phyloP scores from a whole-genome alignment of 768 basidiomycete species.

The Tubosaeta sp. region DNA sequence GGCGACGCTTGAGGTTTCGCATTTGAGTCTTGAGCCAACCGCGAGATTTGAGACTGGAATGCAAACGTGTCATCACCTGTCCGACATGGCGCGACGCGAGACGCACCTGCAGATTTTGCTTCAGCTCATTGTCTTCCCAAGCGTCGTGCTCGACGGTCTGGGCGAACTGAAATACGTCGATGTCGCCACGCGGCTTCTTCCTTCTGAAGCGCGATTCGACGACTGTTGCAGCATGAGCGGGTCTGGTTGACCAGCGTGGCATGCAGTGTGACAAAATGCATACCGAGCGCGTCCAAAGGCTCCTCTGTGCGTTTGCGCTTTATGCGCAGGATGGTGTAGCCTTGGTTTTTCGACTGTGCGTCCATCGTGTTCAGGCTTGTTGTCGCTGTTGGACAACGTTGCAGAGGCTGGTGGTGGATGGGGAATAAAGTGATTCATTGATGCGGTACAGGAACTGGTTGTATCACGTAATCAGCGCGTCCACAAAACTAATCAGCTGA shows the following conservation, averaged over 20 bases:
- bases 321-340: slow-evolving; percentile 74
- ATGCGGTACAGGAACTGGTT: neutral
- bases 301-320: slow-evolving; percentile 82
- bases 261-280: slow-evolving; percentile 19
- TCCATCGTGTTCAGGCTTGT: slow-evolving; percentile 16
- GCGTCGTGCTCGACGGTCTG: slow-evolving; percentile 68
- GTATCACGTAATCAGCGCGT: slow-evolving; percentile 15
- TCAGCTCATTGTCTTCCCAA: slow-evolving; percentile 58
- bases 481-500: neutral
- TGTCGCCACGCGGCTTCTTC: slow-evolving; percentile 54
- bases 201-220: slow-evolving; percentile 57
- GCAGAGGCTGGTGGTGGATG: neutral
- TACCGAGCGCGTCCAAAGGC: slow-evolving; percentile 77
- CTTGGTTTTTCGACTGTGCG: slow-evolving; percentile 26
- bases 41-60: slow-evolving; percentile 53
- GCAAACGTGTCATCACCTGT: neutral
- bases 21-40: slow-evolving; percentile 40
- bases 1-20: slow-evolving; percentile 12
- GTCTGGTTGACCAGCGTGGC: slow-evolving; percentile 11
- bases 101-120: slow-evolving; percentile 61
- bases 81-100: neutral
- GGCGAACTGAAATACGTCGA: slow-evolving; percentile 75
- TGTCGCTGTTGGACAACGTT: neutral
- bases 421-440: neutral
- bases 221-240: slow-evolving; percentile 36